These are phyloP conservation scores for Ambrosia trifida DNA, from an alignment of 129 eudicot genomes.

Conservation along the genomic window DNA sequence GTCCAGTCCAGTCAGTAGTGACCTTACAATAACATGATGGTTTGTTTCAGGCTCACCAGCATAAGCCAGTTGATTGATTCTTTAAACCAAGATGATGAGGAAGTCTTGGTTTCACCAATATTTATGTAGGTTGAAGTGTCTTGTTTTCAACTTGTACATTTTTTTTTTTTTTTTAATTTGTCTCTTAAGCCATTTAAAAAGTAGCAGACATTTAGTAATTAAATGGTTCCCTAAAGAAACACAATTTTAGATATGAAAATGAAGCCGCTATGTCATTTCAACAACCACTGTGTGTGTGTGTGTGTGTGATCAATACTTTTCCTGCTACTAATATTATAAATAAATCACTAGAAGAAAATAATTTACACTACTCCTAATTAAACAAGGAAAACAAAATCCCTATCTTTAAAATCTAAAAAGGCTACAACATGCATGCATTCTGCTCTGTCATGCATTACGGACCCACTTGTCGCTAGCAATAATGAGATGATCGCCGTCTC, in stretches of 20 bases:
- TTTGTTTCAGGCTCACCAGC: no score
- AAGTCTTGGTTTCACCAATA: no score
- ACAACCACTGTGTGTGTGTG: not conserved
- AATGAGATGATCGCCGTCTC: constrained; percentile 83
- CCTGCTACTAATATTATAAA: not conserved
- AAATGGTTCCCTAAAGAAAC: not conserved
- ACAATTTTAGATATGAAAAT: not conserved
- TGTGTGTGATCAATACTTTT: not conserved
- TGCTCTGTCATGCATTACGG: not conserved
- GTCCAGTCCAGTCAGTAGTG: no score
- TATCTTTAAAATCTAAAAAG: not conserved
- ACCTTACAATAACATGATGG: no score
- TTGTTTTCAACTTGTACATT: no score
- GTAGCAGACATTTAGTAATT: no score
- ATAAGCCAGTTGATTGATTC: no score
- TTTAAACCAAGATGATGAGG: no score
- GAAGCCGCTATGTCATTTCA: not conserved
- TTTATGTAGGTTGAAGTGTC: no score
- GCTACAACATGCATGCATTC: not conserved
- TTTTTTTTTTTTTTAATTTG: no score
- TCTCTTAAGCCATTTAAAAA: no score
- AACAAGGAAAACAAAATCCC: constrained; percentile 1
- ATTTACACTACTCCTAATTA: constrained; percentile 4
- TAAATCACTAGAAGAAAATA: not conserved
- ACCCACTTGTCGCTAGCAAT: constrained; percentile 40